Conservation (phyloP, 2,329 filamentous ascomycete genomes). For the Claviceps sorghi region DNA sequence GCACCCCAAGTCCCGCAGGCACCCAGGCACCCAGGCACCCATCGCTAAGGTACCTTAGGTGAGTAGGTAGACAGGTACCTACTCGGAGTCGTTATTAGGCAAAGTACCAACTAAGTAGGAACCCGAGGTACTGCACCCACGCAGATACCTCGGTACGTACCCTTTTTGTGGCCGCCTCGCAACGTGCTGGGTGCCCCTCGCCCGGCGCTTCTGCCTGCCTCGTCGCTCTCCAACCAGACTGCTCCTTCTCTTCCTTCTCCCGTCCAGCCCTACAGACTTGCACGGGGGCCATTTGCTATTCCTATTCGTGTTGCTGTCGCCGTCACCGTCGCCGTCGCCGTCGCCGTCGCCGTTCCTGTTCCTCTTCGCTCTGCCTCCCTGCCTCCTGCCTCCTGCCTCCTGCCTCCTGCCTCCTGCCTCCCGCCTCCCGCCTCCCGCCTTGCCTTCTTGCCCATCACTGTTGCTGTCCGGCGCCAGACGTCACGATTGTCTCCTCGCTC, state of each 20-base stretch:
- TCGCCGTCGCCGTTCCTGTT: no score
- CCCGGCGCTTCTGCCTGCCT: slow-evolving; percentile 3
- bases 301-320: no score
- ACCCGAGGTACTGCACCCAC: neutral
- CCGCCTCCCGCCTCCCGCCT: neutral
- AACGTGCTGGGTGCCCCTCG: slow-evolving; percentile 1
- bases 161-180: slow-evolving; percentile 3
- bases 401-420: neutral
- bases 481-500: neutral
- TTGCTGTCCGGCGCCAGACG: no score
- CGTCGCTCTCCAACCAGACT: neutral
- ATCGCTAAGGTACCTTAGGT: no score
- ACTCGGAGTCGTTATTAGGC: neutral
- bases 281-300: no score
- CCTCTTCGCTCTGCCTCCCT: neutral
- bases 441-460: neutral
- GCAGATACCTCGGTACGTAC: neutral
- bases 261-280: neutral
- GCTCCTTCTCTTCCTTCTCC: neutral
- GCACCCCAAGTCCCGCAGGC: neutral
- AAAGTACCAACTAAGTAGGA: neutral
- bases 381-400: neutral
- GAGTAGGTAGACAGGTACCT: neutral
- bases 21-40: neutral
- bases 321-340: no score